These are phyloP conservation scores for Ceratobasidium sp. DNA, from an alignment of 1,284 basidiomycete genomes.

Conservation along the genomic window DNA sequence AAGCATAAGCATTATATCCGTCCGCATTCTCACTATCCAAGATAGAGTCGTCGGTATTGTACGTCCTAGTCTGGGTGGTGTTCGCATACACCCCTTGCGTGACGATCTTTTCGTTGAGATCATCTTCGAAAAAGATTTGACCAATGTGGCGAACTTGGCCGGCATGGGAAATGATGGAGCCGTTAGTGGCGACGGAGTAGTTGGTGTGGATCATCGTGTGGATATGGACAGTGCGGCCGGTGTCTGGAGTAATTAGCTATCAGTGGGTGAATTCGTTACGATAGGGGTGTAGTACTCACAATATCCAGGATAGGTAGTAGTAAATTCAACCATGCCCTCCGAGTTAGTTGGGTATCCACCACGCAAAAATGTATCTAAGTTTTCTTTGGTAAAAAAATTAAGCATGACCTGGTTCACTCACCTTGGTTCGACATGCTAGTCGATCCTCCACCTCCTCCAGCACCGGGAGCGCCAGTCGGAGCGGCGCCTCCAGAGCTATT, in stretches of 20 bases:
- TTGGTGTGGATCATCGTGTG: conserved; percentile 54
- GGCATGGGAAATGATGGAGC: conserved; percentile 60
- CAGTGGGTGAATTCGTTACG: background rate
- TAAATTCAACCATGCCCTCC: conserved; percentile 76
- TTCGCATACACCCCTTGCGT: conserved; percentile 52
- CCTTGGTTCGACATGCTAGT: conserved; percentile 48
- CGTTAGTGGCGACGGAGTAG: conserved; percentile 53
- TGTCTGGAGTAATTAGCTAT: conserved; percentile 57
- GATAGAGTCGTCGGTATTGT: conserved; percentile 54
- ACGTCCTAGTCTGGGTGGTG: conserved; percentile 53
- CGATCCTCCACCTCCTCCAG: conserved; percentile 31
- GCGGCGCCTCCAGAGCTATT: conserved; percentile 1
- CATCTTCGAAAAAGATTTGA: conserved; percentile 76
- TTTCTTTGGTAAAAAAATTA: background rate
- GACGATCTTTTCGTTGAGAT: conserved; percentile 63
- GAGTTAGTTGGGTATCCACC: conserved; percentile 76
- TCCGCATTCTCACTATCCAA: conserved; percentile 52
- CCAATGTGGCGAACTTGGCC: conserved; percentile 68
- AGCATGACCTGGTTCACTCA: conserved; percentile 50
- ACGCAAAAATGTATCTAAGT: conserved; percentile 65
- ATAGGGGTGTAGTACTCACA: conserved; percentile 51
- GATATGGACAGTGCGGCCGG: conserved; percentile 63
- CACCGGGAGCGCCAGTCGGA: conserved; percentile 14
- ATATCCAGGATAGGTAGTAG: conserved; percentile 77
- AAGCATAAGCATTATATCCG: conserved; percentile 53